Conservation (phyloP, 2,329 filamentous ascomycete species). For the Fusarium miscanthi region DNA sequence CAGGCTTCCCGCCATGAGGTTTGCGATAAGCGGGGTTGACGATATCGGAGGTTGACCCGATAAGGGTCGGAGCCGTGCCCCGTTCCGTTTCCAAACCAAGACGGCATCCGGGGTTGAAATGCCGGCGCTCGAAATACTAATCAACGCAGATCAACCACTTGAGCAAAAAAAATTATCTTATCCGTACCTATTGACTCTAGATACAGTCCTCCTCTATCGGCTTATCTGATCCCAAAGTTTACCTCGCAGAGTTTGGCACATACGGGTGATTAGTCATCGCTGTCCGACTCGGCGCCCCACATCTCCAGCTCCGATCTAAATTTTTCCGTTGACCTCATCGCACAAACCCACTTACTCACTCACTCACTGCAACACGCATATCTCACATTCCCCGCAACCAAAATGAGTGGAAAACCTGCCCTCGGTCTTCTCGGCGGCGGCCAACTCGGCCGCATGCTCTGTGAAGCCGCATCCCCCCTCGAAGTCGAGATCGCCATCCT, state of each 20-base stretch:
- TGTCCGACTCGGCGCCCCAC: not conserved
- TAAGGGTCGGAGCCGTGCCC: not conserved
- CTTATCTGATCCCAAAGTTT: not conserved
- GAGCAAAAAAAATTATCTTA: rapidly evolving
- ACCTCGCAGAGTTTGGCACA: not conserved
- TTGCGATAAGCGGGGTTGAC: not conserved
- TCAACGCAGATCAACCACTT: rapidly evolving
- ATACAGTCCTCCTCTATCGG: rapidly evolving
- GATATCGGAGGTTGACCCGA: slow-evolving; percentile 14
- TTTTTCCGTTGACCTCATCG: slow-evolving; percentile 25
- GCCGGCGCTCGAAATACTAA: not conserved
- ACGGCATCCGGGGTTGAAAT: not conserved
- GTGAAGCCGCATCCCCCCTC: slow-evolving; percentile 80
- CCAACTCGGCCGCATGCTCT: slow-evolving; percentile 92
- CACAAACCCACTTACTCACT: slow-evolving; percentile 4
- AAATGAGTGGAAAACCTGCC: slow-evolving; percentile 15
- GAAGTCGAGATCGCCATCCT: slow-evolving; percentile 84
- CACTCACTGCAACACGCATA: not conserved
- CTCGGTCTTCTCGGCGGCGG: slow-evolving; percentile 70
- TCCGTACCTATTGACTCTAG: too few relatives aligned
- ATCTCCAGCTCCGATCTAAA: slow-evolving; percentile 20
- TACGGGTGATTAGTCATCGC: slow-evolving; percentile 2
- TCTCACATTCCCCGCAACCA: not conserved
- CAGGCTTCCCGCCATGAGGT: not conserved
- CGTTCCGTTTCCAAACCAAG: not conserved